Percentiles rank a stretch among this genome's conserved stretches.
phyloP scores from a whole-genome alignment of 768 basidiomycete genomes.

The Rhodotorula toruloides region DNA sequence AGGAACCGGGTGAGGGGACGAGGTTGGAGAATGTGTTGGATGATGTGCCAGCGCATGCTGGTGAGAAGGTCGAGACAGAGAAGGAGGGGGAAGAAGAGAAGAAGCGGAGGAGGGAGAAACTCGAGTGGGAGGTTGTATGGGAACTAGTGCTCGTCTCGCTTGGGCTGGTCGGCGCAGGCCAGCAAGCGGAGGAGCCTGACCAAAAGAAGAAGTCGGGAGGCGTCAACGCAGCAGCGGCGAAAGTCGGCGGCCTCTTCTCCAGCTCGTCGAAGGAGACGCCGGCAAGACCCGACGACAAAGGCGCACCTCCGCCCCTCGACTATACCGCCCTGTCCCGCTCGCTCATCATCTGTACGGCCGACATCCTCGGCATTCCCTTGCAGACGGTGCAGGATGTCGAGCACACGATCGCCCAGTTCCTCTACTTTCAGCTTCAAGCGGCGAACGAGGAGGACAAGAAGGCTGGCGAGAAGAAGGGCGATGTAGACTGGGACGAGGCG shows the following conservation, averaged over 20 bases:
- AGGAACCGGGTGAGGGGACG: constrained; percentile 8
- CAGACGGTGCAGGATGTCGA: constrained; percentile 24
- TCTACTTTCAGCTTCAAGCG: constrained; percentile 30
- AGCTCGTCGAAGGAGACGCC: not conserved
- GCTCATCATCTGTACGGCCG: constrained; percentile 19
- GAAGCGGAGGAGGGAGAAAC: not conserved
- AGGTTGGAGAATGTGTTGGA: constrained; percentile 4
- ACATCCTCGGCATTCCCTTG: constrained; percentile 13
- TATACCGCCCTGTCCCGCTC: constrained; percentile 33
- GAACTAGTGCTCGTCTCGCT: constrained; percentile 32
- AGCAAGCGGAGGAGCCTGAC: constrained; percentile 10
- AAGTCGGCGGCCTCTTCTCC: constrained; percentile 17
- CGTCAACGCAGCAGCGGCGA: not conserved
- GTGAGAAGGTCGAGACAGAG: not conserved
- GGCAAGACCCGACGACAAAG: not conserved
- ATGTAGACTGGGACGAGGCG: constrained; percentile 30
- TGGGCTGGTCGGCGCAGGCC: constrained; percentile 21
- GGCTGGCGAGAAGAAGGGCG: not conserved
- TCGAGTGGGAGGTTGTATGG: constrained; percentile 22
- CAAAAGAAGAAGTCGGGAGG: constrained; percentile 2
- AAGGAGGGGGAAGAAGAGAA: not conserved
- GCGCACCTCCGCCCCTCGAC: constrained; percentile 6
- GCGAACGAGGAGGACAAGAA: constrained; percentile 1
- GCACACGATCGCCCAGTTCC: constrained; percentile 28
- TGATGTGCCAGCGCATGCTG: too few species aligned